Conservation (phyloP, 768 basidiomycete genomes). For the Podaxis sp. region DNA sequence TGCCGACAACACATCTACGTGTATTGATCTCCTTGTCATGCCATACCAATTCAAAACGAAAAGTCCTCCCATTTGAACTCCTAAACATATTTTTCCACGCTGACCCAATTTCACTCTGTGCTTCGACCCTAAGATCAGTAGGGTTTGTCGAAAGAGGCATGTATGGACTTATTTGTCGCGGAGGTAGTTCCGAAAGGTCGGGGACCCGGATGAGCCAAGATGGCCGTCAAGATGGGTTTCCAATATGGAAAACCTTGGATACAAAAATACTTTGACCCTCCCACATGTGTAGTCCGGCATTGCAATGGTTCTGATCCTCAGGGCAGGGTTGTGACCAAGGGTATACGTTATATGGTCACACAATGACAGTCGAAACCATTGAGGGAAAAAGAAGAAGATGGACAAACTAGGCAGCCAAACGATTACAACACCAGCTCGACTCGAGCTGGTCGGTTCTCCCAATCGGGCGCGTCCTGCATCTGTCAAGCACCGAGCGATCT, state of each 20-base stretch:
- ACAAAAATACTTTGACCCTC: constrained; percentile 30
- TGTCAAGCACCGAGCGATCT: constrained; percentile 45
- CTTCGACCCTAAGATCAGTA: constrained; percentile 31
- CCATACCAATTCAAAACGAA: constrained; percentile 5
- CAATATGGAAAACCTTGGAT: constrained; percentile 27
- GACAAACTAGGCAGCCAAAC: constrained; percentile 13
- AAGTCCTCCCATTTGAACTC: not conserved
- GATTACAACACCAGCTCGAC: constrained; percentile 11
- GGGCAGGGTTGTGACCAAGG: constrained; percentile 33
- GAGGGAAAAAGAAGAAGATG: constrained; percentile 15
- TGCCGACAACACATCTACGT: constrained; percentile 5
- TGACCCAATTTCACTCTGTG: constrained; percentile 20
- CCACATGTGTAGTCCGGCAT: constrained; percentile 30
- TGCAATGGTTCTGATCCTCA: constrained; percentile 34
- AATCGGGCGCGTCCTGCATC: constrained; percentile 36
- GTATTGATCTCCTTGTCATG: constrained; percentile 3
- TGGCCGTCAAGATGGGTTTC: constrained; percentile 32
- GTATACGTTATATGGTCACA: constrained; percentile 15
- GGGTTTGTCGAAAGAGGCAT: constrained; percentile 14
- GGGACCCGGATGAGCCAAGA: constrained; percentile 20
- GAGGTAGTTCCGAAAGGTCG: constrained; percentile 36
- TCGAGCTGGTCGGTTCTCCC: constrained; percentile 20
- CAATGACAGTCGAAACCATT: constrained; percentile 29
- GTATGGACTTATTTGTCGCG: constrained; percentile 30
- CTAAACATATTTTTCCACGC: constrained; percentile 12